Evolutionary conservation across 2,329 filamentous ascomycete species (phyloP).

Genomic region (Botrytis fragariae): DNA sequence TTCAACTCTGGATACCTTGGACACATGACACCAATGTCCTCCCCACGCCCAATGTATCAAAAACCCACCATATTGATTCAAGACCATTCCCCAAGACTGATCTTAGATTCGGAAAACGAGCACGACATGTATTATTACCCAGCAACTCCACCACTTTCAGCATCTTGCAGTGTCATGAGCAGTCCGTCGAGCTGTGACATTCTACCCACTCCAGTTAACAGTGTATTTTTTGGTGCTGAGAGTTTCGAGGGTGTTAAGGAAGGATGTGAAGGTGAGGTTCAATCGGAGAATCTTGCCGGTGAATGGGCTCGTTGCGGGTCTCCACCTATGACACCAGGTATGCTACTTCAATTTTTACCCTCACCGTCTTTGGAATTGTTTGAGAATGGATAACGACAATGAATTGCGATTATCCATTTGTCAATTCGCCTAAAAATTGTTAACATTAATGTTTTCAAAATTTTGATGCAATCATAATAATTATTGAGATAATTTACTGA

Average conservation of each 20-base stretch:
- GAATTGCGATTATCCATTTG: not conserved
- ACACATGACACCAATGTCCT: slow-evolving; percentile 69
- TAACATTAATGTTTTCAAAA: not conserved
- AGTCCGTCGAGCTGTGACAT: slow-evolving; percentile 79
- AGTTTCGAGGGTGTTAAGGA: slow-evolving; percentile 67
- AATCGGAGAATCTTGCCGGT: slow-evolving; percentile 68
- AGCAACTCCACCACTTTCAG: slow-evolving; percentile 82
- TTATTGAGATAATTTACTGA: slow-evolving; percentile 4
- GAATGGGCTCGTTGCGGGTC: slow-evolving; percentile 78
- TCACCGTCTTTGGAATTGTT: not conserved
- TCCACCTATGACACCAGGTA: slow-evolving; percentile 88
- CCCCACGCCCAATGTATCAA: slow-evolving; percentile 68
- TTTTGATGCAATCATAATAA: not conserved
- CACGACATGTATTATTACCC: slow-evolving; percentile 70
- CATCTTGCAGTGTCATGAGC: slow-evolving; percentile 78
- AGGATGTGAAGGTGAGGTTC: slow-evolving; percentile 65
- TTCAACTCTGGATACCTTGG: slow-evolving; percentile 36
- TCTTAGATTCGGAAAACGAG: slow-evolving; percentile 73
- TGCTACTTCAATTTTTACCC: slow-evolving; percentile 42
- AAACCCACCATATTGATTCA: slow-evolving; percentile 71
- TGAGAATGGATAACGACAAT: not conserved
- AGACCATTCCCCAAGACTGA: slow-evolving; percentile 54
- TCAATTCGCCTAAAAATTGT: not conserved
- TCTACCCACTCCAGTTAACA: slow-evolving; percentile 79
- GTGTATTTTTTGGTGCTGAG: slow-evolving; percentile 71